Evolutionary conservation across 106 monocot genomes (phyloP).

Genomic region (Dendrobium nobile): DNA sequence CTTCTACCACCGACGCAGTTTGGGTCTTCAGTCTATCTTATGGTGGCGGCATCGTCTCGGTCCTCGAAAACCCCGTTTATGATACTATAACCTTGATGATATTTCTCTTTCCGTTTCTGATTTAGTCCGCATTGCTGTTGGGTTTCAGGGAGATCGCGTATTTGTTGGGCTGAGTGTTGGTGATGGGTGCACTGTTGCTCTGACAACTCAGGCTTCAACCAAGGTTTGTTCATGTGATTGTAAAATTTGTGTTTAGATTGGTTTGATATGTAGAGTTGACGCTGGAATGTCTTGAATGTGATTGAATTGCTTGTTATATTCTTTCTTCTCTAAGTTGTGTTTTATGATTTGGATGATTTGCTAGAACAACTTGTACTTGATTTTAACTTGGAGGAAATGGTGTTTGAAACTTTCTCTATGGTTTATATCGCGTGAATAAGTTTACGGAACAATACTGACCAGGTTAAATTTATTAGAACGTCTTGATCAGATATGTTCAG

Average conservation of each 20-base stretch:
- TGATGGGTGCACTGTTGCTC: constrained; percentile 66
- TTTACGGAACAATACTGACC: no score
- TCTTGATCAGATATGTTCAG: no score
- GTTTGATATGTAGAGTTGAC: neutral
- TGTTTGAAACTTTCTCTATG: no score
- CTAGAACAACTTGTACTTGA: neutral
- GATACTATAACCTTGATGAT: neutral
- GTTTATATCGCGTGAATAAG: no score
- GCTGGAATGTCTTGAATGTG: neutral
- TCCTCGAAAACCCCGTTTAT: neutral
- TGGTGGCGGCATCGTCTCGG: constrained; percentile 97
- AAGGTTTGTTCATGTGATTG: constrained; percentile 44
- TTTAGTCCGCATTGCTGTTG: neutral
- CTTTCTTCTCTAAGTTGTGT: neutral
- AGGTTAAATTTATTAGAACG: no score
- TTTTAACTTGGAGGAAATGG: neutral
- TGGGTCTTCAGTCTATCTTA: constrained; percentile 94
- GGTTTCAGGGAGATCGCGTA: constrained; percentile 63
- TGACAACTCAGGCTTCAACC: constrained; percentile 96
- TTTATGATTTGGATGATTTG: neutral
- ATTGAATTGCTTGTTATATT: neutral
- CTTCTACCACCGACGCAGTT: constrained; percentile 53
- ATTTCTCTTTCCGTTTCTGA: neutral
- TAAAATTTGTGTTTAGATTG: neutral
- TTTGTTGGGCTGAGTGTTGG: constrained; percentile 40